Conservation (phyloP, 352 stramenopile genomes). For the Phytophthora citricola region DNA sequence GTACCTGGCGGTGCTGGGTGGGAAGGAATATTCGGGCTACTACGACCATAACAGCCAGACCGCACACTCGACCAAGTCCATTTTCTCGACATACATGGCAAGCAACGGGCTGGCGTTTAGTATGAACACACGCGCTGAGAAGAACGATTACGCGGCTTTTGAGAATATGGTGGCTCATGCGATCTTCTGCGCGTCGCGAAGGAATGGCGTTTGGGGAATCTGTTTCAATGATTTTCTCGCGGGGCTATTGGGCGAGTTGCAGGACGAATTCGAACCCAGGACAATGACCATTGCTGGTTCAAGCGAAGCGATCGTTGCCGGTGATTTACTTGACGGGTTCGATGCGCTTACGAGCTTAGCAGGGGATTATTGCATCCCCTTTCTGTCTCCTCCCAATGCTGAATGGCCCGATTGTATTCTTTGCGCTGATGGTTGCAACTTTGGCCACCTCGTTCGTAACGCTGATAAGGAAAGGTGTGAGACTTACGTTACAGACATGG, state of each 20-base stretch:
- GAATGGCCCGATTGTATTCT: slow-evolving; percentile 11
- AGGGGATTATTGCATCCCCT: not conserved
- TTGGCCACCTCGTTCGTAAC: slow-evolving; percentile 17
- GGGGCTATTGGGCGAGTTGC: slow-evolving; percentile 25
- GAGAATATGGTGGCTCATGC: slow-evolving; percentile 42
- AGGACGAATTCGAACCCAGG: not conserved
- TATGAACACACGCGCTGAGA: not conserved
- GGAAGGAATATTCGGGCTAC: slow-evolving; percentile 29
- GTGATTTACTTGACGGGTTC: slow-evolving; percentile 1
- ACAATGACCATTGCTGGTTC: not conserved
- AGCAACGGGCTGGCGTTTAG: no score
- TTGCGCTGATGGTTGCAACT: slow-evolving; percentile 3
- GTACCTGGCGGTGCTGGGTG: slow-evolving; percentile 38
- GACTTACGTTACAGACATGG: slow-evolving; percentile 1
- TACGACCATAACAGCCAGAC: not conserved
- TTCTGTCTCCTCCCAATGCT: slow-evolving; percentile 16
- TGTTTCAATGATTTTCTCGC: slow-evolving; percentile 32
- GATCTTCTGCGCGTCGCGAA: slow-evolving; percentile 38
- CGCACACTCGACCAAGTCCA: not conserved
- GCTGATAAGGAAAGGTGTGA: not conserved
- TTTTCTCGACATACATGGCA: not conserved
- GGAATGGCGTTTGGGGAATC: slow-evolving; percentile 36
- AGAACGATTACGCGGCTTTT: no score
- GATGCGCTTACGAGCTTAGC: not conserved
- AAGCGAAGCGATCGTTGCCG: not conserved